Evolutionary conservation across 106 monocot species (phyloP).

Genomic region (Acorus gramineus): DNA sequence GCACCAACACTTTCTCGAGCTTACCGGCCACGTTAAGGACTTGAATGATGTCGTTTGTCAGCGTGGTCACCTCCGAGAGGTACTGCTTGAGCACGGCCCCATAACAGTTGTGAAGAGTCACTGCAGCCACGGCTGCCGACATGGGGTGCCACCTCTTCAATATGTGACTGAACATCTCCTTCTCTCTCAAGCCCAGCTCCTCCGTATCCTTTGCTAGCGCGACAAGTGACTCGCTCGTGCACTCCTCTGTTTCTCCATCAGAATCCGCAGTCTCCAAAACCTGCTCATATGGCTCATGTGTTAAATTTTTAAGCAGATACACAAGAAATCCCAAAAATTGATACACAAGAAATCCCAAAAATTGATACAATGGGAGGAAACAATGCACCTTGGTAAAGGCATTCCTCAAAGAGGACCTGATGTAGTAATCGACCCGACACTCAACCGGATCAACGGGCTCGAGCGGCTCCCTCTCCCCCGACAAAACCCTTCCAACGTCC

Average conservation of each 20-base stretch:
- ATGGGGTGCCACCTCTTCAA: conserved; percentile 58
- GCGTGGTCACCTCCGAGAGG: conserved; percentile 25
- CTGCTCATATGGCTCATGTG: conserved; percentile 8
- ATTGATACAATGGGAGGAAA: not conserved
- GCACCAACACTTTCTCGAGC: conserved; percentile 66
- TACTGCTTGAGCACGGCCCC: conserved; percentile 68
- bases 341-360: too few relatives aligned
- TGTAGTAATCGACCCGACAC: conserved; percentile 33
- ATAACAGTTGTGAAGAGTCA: conserved; percentile 73
- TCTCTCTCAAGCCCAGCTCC: conserved; percentile 55
- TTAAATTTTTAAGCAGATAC: not conserved
- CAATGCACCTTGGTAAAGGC: conserved; percentile 34
- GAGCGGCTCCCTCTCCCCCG: conserved; percentile 4
- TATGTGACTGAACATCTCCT: conserved; percentile 51
- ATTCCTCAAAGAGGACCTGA: conserved; percentile 43
- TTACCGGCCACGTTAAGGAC: conserved; percentile 68
- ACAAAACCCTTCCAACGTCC: conserved; percentile 2
- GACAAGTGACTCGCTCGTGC: conserved; percentile 30
- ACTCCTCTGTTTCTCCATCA: conserved; percentile 38
- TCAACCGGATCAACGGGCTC: not conserved
- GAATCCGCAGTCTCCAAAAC: conserved; percentile 46
- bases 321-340: not conserved
- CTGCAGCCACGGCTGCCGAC: conserved; percentile 46
- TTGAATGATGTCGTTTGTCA: conserved; percentile 47
- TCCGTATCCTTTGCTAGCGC: conserved; percentile 63